These are phyloP conservation scores for Chlamydomonas incerta DNA, from an alignment of 139 green algal genomes.

Conservation along the genomic window DNA sequence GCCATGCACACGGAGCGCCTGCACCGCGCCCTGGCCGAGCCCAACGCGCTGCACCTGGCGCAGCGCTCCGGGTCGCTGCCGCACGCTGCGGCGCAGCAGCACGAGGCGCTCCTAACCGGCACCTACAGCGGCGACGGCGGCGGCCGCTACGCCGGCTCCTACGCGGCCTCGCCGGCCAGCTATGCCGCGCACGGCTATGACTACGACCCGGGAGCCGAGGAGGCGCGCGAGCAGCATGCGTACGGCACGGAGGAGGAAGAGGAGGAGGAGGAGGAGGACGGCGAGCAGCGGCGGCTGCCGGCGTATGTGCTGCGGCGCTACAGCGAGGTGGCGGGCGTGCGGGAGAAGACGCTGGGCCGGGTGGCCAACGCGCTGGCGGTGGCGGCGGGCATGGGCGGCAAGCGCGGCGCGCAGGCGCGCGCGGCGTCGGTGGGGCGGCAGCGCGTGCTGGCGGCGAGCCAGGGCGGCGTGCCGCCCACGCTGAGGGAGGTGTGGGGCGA, in stretches of 20 bases:
- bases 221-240: background rate
- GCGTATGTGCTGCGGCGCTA: slow-evolving; percentile 1
- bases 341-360: background rate
- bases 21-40: background rate
- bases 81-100: background rate
- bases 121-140: too few relatives aligned
- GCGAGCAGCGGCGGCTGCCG: background rate
- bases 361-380: background rate
- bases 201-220: too few relatives aligned
- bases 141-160: too few relatives aligned
- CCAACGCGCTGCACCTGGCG: background rate
- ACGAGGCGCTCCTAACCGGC: too few relatives aligned
- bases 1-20: background rate
- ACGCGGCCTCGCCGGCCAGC: background rate
- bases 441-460: background rate
- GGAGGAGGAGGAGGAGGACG: background rate
- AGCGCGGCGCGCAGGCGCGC: background rate
- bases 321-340: background rate
- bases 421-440: too few relatives aligned
- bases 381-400: background rate
- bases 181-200: background rate
- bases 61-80: background rate
- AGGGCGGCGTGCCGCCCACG: background rate
- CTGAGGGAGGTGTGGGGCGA: background rate
- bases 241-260: background rate